Percentiles rank a stretch among this genome's conserved stretches.
Conservation (phyloP, 116 monocot species). For the Dioscorea cayenensis region DNA sequence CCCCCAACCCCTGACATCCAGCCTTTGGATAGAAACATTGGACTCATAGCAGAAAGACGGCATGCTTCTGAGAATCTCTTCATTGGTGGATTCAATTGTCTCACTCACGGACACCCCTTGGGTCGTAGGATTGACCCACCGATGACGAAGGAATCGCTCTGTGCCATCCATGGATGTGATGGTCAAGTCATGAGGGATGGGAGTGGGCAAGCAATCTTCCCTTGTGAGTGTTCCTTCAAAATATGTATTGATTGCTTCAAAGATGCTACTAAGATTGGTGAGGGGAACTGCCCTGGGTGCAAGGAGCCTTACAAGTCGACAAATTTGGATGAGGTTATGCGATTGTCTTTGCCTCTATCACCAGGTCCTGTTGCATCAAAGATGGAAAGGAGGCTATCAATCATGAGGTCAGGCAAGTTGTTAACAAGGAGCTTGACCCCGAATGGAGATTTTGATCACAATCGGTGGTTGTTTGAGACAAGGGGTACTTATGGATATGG, state of each 20-base stretch:
- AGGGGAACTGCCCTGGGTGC: constrained; percentile 25
- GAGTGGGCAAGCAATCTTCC: constrained; percentile 19
- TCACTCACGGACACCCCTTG: neutral
- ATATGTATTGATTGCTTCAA: constrained; percentile 35
- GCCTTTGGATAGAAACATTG: neutral
- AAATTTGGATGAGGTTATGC: constrained; percentile 23
- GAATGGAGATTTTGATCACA: constrained; percentile 33
- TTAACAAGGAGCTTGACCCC: neutral
- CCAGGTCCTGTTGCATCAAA: neutral
- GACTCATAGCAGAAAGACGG: constrained; percentile 5
- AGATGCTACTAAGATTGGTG: constrained; percentile 26
- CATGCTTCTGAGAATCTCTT: constrained; percentile 25
- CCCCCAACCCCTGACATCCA: constrained; percentile 32
- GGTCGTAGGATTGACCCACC: neutral
- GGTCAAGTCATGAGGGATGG: constrained; percentile 16
- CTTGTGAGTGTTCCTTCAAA: constrained; percentile 37
- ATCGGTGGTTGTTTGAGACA: constrained; percentile 40
- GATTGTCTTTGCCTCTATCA: constrained; percentile 6
- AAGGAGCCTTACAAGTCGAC: constrained; percentile 24
- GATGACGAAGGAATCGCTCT: constrained; percentile 12
- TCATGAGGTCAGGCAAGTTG: constrained; percentile 4
- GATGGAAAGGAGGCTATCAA: constrained; percentile 20
- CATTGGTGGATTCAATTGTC: constrained; percentile 10
- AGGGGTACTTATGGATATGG: constrained; percentile 45
- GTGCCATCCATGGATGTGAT: constrained; percentile 25